Conservation (phyloP, 208 protist genomes). For the Lotmaria passim region DNA sequence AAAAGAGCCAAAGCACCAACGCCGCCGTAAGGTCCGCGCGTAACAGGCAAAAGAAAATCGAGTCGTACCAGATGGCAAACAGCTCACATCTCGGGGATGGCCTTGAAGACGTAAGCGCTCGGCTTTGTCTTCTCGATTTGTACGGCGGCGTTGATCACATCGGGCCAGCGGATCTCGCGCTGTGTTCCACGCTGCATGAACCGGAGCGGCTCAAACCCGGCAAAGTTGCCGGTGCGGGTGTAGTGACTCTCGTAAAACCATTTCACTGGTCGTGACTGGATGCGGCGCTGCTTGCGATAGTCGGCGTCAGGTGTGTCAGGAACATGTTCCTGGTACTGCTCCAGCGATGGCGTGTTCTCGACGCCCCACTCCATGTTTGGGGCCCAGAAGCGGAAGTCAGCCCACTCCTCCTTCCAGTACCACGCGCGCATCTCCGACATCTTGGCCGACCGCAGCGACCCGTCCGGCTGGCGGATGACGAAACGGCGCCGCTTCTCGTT, state of each 20-base stretch:
- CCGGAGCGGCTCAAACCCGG: conserved; percentile 87
- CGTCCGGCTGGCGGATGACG: conserved; percentile 92
- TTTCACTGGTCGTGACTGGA: conserved; percentile 92
- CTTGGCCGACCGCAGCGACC: conserved; percentile 93
- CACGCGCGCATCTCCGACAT: conserved; percentile 96
- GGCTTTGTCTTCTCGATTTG: conserved; percentile 87
- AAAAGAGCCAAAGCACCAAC: neutral
- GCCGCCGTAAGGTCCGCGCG: too few relatives aligned
- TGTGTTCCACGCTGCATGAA: conserved; percentile 93
- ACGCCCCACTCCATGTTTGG: conserved; percentile 95
- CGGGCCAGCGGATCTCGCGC: conserved; percentile 90
- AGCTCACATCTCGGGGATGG: conserved; percentile 85
- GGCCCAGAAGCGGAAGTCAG: conserved; percentile 94
- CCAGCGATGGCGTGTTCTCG: conserved; percentile 90
- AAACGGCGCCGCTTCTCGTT: conserved; percentile 94
- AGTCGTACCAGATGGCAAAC: neutral
- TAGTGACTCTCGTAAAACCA: conserved; percentile 96
- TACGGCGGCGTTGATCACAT: conserved; percentile 90
- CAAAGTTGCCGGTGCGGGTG: conserved; percentile 91
- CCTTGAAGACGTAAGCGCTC: conserved; percentile 87
- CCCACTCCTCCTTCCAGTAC: conserved; percentile 96
- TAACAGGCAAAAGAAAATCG: neutral
- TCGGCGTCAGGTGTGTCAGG: conserved; percentile 91
- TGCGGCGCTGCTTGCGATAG: conserved; percentile 89
- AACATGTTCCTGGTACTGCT: conserved; percentile 94